Conservation (phyloP, 495 filamentous ascomycete genomes). For the Astrothelium macrocarpum region DNA sequence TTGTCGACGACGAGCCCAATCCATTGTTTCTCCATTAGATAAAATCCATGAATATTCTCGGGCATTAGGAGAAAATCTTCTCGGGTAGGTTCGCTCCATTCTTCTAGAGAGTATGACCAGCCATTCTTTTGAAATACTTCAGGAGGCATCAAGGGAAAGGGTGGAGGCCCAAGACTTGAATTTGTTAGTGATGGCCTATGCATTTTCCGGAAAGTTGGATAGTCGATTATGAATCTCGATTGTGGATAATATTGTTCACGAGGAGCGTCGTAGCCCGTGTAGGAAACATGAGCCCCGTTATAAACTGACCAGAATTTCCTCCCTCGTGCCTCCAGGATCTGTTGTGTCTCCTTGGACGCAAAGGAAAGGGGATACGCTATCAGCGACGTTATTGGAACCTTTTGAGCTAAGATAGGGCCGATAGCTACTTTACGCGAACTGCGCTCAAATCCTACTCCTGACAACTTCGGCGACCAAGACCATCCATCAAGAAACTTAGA, state of each 20-base stretch:
- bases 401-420: not conserved
- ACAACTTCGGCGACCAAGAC: not conserved
- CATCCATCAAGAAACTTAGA: not conserved
- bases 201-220: not conserved
- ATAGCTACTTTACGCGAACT: not conserved
- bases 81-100: not conserved
- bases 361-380: not conserved
- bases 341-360: not conserved
- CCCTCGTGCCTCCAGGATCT: not conserved
- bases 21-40: constrained; percentile 17
- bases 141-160: not conserved
- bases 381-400: not conserved
- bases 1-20: constrained; percentile 17
- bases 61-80: not conserved
- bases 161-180: not conserved
- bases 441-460: not conserved
- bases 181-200: not conserved
- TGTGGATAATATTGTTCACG: not conserved
- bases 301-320: not conserved
- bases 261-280: not conserved
- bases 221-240: not conserved
- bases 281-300: not conserved
- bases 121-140: not conserved
- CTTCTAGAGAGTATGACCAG: not conserved
- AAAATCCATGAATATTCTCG: constrained; percentile 14